Base-by-base conservation (phyloP, 352 stramenopile genomes). In the Hyaloperonospora arabidopsidis region DNA sequence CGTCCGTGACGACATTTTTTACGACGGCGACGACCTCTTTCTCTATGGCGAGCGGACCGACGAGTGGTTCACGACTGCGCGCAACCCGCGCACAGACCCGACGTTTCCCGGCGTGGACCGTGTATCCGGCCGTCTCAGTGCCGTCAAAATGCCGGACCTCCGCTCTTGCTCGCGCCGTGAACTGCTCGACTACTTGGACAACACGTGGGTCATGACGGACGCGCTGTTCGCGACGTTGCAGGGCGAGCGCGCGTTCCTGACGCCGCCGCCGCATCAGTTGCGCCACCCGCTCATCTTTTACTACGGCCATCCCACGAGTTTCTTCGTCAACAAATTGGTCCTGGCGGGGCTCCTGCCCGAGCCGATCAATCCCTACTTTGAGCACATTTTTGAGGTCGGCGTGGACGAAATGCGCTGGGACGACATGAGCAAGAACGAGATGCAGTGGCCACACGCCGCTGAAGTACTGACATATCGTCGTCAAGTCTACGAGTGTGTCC, bases 361-460 rank as follows among this genome's bases (percentile, higher is more conserved):
- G 45, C 82, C 89, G 6, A 79, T 98, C 34, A 95, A 98, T 57
- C 59, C 87, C 2, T 87, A 97, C 65, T 97, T 97, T 58, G 94
- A 98, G 72, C 85, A 93, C 41, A 81, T 98, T 50, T 98, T 98
- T 55, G 94, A 98, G 62, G 92, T 97, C 40, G 96, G 96, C 49
- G 96, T 98, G 14, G 96, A 98, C 63, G 96, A 98, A 67, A 98
- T 98, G 96, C 80, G 92, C 25, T 98, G 96, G 96, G 96, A 98
- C 67, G 95, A 98, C 68, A 97, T 98, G 87, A 92, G 83, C 60
- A 97, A 98, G 74, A 97, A 98, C 66, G 88, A 97, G 50, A 87
- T 97, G 90, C 46, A 90, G 1, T 98, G 94, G 94, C 94, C 93
- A 19, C 83, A 62, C 6, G 84, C 97, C 43, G 61, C 55, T 8